phyloP scores from a whole-genome alignment of 73 alveolate genomes.

The Paramecium sonneborni region DNA sequence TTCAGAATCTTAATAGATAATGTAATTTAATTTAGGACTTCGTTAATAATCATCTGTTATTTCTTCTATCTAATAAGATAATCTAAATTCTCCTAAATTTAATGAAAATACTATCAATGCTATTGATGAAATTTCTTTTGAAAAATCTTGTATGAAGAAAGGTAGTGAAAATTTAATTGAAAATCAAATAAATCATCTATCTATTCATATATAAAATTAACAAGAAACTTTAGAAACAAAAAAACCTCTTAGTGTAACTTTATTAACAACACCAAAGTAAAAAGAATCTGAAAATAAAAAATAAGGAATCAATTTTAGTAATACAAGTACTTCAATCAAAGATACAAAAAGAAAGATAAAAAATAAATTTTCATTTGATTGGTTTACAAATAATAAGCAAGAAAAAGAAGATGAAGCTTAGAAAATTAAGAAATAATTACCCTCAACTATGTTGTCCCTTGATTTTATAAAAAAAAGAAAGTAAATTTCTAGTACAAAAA shows the following conservation, averaged over 20 bases:
- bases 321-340: background rate
- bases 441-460: background rate
- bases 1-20: background rate
- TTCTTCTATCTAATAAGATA: background rate
- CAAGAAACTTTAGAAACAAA: background rate
- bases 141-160: background rate
- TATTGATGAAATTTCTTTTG: background rate
- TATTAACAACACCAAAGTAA: background rate
- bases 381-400: background rate
- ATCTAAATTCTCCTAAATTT: conserved; percentile 31
- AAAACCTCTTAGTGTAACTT: background rate
- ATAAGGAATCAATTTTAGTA: background rate
- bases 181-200: background rate
- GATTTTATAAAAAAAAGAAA: background rate
- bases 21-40: background rate
- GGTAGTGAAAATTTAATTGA: background rate
- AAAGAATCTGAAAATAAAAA: background rate
- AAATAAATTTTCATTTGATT: background rate
- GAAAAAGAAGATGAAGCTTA: background rate
- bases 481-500: background rate
- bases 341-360: background rate
- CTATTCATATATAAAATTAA: background rate
- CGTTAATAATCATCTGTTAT: background rate
- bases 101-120: conserved; percentile 14
- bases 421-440: background rate